Conservation (phyloP, 805 yeast species). For the Saccharomyces cerevisiae region DNA sequence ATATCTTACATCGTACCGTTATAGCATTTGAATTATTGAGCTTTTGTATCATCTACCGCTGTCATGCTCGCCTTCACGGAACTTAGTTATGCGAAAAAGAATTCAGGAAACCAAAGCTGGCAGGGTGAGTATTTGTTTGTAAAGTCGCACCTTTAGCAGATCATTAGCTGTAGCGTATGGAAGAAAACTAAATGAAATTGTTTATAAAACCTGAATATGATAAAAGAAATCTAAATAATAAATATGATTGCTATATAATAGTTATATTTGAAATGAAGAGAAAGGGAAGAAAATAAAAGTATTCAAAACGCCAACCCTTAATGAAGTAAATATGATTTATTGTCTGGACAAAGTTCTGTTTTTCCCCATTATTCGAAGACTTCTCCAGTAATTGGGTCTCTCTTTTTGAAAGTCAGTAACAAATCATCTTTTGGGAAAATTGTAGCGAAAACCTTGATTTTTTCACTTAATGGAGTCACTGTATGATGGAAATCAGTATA, state of each 20-base stretch:
- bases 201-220: background rate
- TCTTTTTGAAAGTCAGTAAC: constrained; percentile 59
- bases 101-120: background rate
- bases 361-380: constrained; percentile 14
- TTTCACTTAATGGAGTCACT: constrained; percentile 77
- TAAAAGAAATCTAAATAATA: background rate
- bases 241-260: background rate
- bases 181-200: background rate
- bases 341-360: constrained; percentile 9
- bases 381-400: constrained; percentile 44
- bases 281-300: background rate
- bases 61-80: background rate
- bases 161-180: background rate
- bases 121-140: background rate
- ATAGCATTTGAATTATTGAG: background rate
- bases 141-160: background rate
- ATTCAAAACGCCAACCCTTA: constrained; percentile 3
- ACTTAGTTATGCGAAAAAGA: background rate
- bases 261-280: background rate
- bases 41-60: background rate
- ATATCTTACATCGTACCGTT: background rate
- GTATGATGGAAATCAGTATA: constrained; percentile 73
- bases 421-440: constrained; percentile 97
- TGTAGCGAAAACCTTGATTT: constrained; percentile 93
- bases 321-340: constrained; percentile 14